Evolutionary conservation across 2,329 filamentous ascomycete genomes (phyloP), one percentile per base, ranked within the genome.

Genomic region (Phyllosticta citriasiana): DNA sequence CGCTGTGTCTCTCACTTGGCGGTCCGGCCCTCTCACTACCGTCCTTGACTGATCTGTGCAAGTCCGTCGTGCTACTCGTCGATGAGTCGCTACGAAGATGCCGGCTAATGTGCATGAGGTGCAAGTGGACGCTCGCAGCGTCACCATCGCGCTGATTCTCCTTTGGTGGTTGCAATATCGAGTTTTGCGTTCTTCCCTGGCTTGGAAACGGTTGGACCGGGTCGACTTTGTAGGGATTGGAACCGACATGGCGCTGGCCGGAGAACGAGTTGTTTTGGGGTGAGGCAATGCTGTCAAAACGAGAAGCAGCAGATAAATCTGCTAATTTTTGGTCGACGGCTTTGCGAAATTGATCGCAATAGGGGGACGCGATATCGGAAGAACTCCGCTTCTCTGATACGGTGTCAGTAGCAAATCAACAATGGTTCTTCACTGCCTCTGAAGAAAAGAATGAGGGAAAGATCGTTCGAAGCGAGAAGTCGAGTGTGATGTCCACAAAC

Each of bases 21-120:
- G 40, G 40, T 6, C 40, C 40, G 3, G 33, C 16, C 33, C 16
- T 40, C 33, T 40, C 33, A 12, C 33, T 2, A 14, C 6, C 33
- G 16, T 40, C 33, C 9, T 40, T 9, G 33, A 47, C 7, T 47
- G 40, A 47, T 16, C 16, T 47, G 14, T 47, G 40, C n/a, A n/a
- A 16, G 40, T 47, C 40, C 40, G 14, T 40, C 10, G 35, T 47
- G 40, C 40, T 47, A 14, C 40, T 47, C 16, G 56, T n/a, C 10
- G 53, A 55, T 14, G 54, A 57, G 16, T 71, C 71, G 6, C 74
- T 77, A 6, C 77, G 75, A 14, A 79, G 66, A 65, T 77, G 76
- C 57, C 76, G 73, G 2, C 74, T 77, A 27, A 79, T 78, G 12
- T 73, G 70, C 76, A 78, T 78, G 33, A 70, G 73, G 57, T 75